A percentile compares a stretch with the other conserved stretches of the same genome.
Evolutionary conservation across 495 filamentous ascomycete genomes (phyloP).

Genomic region (Viridothelium virens): DNA sequence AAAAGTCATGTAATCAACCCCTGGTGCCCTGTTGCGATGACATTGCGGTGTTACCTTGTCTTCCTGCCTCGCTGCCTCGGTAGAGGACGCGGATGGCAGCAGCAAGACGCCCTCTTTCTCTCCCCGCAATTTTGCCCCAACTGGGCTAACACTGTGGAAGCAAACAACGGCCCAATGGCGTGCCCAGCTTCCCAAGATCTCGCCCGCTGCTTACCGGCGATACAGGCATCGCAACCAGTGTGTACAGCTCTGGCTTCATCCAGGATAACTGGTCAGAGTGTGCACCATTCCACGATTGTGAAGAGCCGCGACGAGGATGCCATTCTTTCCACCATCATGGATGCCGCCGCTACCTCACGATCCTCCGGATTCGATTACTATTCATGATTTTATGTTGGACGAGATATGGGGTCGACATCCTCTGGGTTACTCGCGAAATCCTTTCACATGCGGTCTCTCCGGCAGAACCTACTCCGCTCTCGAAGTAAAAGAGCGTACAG

Average conservation of each 20-base stretch:
- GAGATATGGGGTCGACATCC: conserved; percentile 64
- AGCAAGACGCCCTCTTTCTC: neutral
- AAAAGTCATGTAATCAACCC: too few species aligned
- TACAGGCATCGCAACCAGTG: too few species aligned
- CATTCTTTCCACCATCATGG: conserved; percentile 65
- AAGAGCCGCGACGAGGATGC: conserved; percentile 47
- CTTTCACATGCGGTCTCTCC: conserved; percentile 74
- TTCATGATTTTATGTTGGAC: conserved; percentile 72
- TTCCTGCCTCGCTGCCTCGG: too few species aligned
- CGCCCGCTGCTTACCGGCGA: too few species aligned
- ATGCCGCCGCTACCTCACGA: conserved; percentile 56
- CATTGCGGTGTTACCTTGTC: too few species aligned
- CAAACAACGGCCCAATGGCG: too few species aligned
- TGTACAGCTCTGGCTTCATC: too few species aligned
- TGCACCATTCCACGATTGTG: too few species aligned
- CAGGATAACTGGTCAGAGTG: too few species aligned
- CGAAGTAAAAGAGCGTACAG: conserved; percentile 60
- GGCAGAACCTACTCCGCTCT: conserved; percentile 61
- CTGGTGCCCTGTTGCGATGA: too few species aligned
- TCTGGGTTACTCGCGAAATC: conserved; percentile 55
- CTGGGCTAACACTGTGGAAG: too few species aligned
- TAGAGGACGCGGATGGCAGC: neutral
- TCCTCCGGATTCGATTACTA: conserved; percentile 65
- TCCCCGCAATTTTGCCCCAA: neutral
- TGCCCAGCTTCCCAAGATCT: too few species aligned